Evolutionary conservation across 2,329 filamentous ascomycete genomes (phyloP).

Genomic region (Fusarium palustre): DNA sequence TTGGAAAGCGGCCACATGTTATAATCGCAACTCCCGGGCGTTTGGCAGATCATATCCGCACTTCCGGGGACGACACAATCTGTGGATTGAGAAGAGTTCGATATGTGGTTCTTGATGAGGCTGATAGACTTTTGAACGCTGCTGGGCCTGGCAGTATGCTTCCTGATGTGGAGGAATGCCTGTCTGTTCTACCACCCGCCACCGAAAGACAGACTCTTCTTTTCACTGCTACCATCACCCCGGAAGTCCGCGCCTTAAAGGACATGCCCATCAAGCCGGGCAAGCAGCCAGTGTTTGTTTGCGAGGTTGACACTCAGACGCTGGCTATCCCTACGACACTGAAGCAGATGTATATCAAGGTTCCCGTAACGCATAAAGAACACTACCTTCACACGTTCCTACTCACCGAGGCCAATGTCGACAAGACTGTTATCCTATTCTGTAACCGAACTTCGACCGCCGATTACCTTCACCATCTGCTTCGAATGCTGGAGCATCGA

Average conservation of each 20-base stretch:
- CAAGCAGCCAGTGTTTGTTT: slow-evolving; percentile 85
- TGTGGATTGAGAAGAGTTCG: slow-evolving; percentile 81
- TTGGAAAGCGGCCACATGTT: slow-evolving; percentile 85
- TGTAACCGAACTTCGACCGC: slow-evolving; percentile 92
- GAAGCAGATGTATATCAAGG: slow-evolving; percentile 85
- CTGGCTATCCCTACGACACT: slow-evolving; percentile 85
- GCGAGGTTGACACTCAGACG: slow-evolving; percentile 82
- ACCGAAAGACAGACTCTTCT: slow-evolving; percentile 88
- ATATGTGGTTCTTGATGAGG: slow-evolving; percentile 95
- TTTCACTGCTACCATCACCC: slow-evolving; percentile 95
- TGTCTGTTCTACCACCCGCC: slow-evolving; percentile 82
- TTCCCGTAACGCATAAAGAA: slow-evolving; percentile 92
- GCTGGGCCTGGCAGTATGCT: slow-evolving; percentile 86
- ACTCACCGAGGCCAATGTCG: slow-evolving; percentile 78
- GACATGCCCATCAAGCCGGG: slow-evolving; percentile 76
- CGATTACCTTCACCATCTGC: slow-evolving; percentile 86
- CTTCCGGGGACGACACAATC: slow-evolving; percentile 90
- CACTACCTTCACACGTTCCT: slow-evolving; percentile 94
- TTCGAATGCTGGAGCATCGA: slow-evolving; percentile 86
- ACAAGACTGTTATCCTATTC: slow-evolving; percentile 89
- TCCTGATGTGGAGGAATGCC: slow-evolving; percentile 90
- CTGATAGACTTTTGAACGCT: slow-evolving; percentile 84
- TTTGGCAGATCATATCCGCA: slow-evolving; percentile 91
- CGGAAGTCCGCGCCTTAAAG: slow-evolving; percentile 89
- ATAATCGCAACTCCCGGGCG: slow-evolving; percentile 95